phyloP scores from a whole-genome alignment of 176 grass and related monocot species.

The Areca catechu region DNA sequence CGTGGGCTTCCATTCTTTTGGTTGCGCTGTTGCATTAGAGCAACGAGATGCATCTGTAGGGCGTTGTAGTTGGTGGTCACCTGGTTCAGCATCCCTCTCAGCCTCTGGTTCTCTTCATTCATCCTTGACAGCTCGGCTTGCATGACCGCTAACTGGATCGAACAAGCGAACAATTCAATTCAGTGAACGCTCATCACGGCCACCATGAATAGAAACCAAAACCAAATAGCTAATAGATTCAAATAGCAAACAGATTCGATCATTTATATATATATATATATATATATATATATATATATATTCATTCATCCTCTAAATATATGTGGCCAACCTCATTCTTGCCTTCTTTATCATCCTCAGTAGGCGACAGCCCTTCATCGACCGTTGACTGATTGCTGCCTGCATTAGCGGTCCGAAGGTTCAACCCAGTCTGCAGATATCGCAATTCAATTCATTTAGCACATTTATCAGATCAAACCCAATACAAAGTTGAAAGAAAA shows the following conservation, averaged over 20 bases:
- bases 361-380: constrained; percentile 33
- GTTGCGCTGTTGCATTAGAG: constrained; percentile 51
- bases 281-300: too few relatives aligned
- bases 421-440: constrained; percentile 8
- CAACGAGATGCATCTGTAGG: constrained; percentile 66
- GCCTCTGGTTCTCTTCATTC: constrained; percentile 88
- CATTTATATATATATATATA: too few relatives aligned
- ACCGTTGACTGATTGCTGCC: constrained; percentile 66
- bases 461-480: too few relatives aligned
- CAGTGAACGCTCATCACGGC: too few relatives aligned
- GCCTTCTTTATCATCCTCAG: constrained; percentile 27
- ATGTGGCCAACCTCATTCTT: constrained; percentile 37
- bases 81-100: constrained; percentile 60
- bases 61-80: constrained; percentile 68
- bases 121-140: constrained; percentile 59
- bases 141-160: constrained; percentile 41
- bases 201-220: too few relatives aligned
- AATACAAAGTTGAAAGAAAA: not conserved
- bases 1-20: constrained; percentile 6
- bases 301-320: too few relatives aligned
- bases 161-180: not conserved
- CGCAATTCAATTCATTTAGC: too few relatives aligned
- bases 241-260: too few relatives aligned
- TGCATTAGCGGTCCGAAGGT: constrained; percentile 54
- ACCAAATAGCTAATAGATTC: too few relatives aligned